These are phyloP conservation scores for Acanthamoeba royreba DNA, from an alignment of 208 protist genomes.

Conservation along the genomic window DNA sequence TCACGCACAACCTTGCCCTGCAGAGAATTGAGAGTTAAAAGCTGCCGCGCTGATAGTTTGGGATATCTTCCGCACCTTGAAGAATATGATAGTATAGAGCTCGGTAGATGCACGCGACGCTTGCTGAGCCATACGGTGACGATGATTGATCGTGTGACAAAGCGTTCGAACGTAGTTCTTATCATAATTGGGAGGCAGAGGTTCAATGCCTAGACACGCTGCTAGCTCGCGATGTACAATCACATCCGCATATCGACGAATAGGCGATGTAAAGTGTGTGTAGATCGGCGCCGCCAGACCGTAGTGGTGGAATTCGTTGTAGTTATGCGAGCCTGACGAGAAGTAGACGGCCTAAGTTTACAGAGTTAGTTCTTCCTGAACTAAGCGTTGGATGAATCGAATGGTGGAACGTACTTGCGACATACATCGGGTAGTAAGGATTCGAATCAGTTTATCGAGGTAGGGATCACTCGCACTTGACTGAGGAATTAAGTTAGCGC, in stretches of 20 bases:
- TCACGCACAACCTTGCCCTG: neutral
- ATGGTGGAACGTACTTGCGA: constrained; percentile 57
- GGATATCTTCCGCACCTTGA: constrained; percentile 72
- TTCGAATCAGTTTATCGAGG: constrained; percentile 81
- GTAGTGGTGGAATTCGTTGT: constrained; percentile 83
- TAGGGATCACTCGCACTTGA: constrained; percentile 59
- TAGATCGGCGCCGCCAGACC: constrained; percentile 86
- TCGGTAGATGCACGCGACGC: constrained; percentile 74
- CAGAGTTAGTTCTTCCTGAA: too few species aligned
- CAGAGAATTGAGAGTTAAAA: constrained; percentile 64
- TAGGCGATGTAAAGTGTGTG: constrained; percentile 92
- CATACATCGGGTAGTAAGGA: constrained; percentile 85
- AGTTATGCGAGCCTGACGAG: constrained; percentile 23
- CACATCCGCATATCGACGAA: constrained; percentile 84
- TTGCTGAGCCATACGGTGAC: constrained; percentile 76
- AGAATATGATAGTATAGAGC: constrained; percentile 80
- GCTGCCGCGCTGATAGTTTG: constrained; percentile 63
- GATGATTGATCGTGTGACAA: constrained; percentile 70
- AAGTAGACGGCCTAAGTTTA: constrained; percentile 49
- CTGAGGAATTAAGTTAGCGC: neutral
- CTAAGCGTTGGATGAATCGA: too few species aligned
- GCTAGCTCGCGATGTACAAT: constrained; percentile 84
- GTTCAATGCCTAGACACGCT: constrained; percentile 54
- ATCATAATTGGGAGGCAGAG: constrained; percentile 48
- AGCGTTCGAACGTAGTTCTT: constrained; percentile 48